phyloP scores from a whole-genome alignment of 2,329 filamentous ascomycete genomes.

The Coniochaeta sp. region DNA sequence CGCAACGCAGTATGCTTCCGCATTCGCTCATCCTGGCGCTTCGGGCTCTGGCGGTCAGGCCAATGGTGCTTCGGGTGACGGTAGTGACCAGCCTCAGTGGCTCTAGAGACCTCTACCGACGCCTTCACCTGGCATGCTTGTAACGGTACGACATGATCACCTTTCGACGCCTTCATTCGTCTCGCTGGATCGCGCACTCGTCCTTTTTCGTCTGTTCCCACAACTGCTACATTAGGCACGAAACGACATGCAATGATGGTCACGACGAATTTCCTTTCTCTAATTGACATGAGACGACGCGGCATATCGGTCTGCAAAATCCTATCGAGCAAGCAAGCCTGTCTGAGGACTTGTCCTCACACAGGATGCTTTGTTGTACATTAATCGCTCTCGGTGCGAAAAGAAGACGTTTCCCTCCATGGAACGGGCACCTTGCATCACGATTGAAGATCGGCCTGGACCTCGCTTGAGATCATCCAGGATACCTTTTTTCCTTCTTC shows the following conservation, averaged over 20 bases:
- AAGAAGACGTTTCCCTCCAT: not conserved
- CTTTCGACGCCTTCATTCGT: not conserved
- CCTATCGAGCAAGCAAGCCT: slow-evolving; percentile 7
- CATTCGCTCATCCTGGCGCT: slow-evolving; percentile 7
- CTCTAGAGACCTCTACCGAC: slow-evolving; percentile 11
- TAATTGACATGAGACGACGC: not conserved
- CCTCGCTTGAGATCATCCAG: not conserved
- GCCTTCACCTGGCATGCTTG: not conserved
- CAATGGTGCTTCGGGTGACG: slow-evolving; percentile 1
- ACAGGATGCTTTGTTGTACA: slow-evolving; percentile 10
- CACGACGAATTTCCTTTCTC: slow-evolving; percentile 14
- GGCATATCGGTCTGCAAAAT: not conserved
- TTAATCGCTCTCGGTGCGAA: slow-evolving; percentile 6
- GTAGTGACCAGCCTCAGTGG: slow-evolving; percentile 13
- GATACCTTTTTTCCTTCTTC: not conserved
- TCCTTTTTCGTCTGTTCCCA: slow-evolving; percentile 5
- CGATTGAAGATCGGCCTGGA: not conserved
- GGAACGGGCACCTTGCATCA: not conserved
- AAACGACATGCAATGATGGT: slow-evolving; percentile 17
- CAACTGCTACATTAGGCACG: slow-evolving; percentile 18
- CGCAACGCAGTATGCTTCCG: slow-evolving; percentile 11
- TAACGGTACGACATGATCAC: slow-evolving; percentile 7
- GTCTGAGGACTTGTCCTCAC: not conserved
- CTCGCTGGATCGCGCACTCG: slow-evolving; percentile 2
- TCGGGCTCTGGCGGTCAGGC: not conserved